Base-by-base conservation (phyloP, 495 filamentous ascomycete genomes). In the Penicillium riverlandense region DNA sequence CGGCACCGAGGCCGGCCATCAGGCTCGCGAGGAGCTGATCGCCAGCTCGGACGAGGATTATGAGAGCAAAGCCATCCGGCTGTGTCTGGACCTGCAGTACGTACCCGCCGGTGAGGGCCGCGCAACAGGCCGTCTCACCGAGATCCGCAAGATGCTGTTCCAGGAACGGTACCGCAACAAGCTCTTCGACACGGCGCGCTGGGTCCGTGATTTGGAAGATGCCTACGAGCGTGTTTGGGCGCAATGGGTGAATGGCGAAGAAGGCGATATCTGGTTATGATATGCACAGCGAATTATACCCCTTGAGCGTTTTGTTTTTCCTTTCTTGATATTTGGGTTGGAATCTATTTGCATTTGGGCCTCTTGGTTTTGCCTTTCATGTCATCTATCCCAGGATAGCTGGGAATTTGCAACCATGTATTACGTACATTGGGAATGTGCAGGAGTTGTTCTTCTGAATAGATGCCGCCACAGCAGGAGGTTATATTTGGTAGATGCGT, bases 211-310 rank as follows among this genome's bases (percentile, higher is more conserved):
- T 71, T 60, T 99, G 45, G 92, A 99, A 69, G 74, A 78, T 46
- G 90, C 89, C 13, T 97, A 96, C 58, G 80, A 84, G 45, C 77
- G 82, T 56, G 90, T 89, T 8, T 99, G 92, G 92, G 72, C 75
- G 49, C 74, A 78, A 55, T 97, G 90, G 90, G 94, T 88, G 29
- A 74, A 70, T 29, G 89, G 86, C 29, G 83, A 86, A 69, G 86
- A 89, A 29, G 89, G 92, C 37, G 92, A 99, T 75, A 92, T 99
- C 47, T 91, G 76, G 77, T 66, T 74, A 66, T 73, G 65, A 70
- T 64, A 50, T 57, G 52, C 56, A 57, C 61, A 53, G 58, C 57
- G 59, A 59, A 50, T 33, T 63, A 63, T 63, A 63, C 59, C 59
- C 59, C 57, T 60, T 63, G 52, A 63, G 59, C 57, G 57, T 50